phyloP scores from a whole-genome alignment of 129 eudicot genomes.

The Chrysanthemum seticuspe region DNA sequence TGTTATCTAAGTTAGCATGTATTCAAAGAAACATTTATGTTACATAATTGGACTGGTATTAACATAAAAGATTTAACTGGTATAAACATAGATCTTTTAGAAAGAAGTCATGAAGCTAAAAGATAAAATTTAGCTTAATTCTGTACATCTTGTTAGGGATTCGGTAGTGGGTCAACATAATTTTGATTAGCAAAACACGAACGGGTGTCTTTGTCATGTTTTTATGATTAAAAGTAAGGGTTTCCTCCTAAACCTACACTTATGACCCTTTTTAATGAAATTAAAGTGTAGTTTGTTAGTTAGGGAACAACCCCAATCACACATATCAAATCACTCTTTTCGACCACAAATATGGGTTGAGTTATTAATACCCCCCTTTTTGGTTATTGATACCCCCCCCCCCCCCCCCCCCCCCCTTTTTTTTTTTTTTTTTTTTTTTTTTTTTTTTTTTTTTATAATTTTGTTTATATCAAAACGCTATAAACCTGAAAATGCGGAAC shows the following conservation, averaged over 20 bases:
- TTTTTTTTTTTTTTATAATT: no score
- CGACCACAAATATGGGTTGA: slow-evolving; percentile 8
- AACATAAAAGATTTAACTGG: no score
- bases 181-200: slow-evolving; percentile 20
- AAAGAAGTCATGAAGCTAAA: background rate
- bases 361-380: no score
- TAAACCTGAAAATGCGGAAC: no score
- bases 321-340: slow-evolving; percentile 34
- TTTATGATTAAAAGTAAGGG: slow-evolving; percentile 27
- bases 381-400: no score
- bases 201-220: slow-evolving; percentile 24
- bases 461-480: no score
- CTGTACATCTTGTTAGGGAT: background rate
- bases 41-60: no score
- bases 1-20: no score
- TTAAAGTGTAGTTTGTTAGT: slow-evolving; percentile 35
- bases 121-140: background rate
- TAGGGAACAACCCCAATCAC: slow-evolving; percentile 39
- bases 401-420: no score
- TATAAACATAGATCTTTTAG: background rate
- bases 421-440: no score
- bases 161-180: slow-evolving; percentile 24
- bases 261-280: slow-evolving; percentile 25
- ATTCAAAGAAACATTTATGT: no score
- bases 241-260: slow-evolving; percentile 18